Percentiles rank a stretch among this genome's conserved stretches.
phyloP scores from a whole-genome alignment of 352 stramenopile species.

The Poterioochromonas sp. region DNA sequence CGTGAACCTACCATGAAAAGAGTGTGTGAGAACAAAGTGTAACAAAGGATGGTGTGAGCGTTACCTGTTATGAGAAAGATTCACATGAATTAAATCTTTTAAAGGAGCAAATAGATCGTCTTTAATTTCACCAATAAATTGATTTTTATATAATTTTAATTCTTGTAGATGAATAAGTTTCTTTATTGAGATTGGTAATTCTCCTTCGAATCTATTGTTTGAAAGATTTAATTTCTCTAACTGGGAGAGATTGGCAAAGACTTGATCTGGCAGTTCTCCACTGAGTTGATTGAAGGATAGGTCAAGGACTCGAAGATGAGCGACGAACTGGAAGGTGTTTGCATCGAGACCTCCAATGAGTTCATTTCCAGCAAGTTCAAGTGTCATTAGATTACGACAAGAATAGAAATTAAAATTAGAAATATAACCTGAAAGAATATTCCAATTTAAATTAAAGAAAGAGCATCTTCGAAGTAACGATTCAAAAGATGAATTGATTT shows the following conservation, averaged over 20 bases:
- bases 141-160: not conserved
- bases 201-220: not conserved
- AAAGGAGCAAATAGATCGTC: not conserved
- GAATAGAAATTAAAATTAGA: not conserved
- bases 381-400: not conserved
- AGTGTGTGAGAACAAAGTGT: too few relatives aligned
- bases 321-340: not conserved
- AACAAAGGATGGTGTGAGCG: too few relatives aligned
- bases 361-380: not conserved
- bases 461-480: not conserved
- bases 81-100: not conserved
- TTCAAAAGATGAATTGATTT: not conserved
- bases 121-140: not conserved
- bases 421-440: not conserved
- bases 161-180: not conserved
- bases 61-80: constrained; percentile 3
- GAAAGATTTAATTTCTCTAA: not conserved
- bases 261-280: not conserved
- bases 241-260: not conserved
- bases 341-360: not conserved
- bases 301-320: not conserved
- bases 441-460: not conserved
- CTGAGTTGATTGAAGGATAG: not conserved
- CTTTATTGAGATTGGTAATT: not conserved
- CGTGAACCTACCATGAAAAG: too few relatives aligned